Conservation (phyloP, 2,329 filamentous ascomycete species). For the Gaeumannomyces sp. region DNA sequence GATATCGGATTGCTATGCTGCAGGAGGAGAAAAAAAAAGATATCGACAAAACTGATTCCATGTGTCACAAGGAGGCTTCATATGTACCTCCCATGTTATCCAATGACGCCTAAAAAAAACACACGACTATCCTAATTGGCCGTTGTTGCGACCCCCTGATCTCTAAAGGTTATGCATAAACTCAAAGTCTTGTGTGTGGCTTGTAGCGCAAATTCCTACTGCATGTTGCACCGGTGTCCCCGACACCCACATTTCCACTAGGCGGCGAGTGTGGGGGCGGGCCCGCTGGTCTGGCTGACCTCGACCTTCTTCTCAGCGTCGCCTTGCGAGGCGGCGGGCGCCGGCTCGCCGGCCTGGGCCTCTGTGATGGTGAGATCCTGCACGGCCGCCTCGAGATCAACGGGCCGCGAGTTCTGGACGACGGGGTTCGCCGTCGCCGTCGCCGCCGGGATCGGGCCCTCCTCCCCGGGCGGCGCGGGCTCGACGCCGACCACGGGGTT, state of each 20-base stretch:
- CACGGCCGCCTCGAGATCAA: constrained; percentile 10
- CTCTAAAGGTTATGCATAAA: neutral
- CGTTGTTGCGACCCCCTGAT: too few species aligned
- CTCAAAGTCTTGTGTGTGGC: neutral
- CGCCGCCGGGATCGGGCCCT: neutral
- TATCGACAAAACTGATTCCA: neutral
- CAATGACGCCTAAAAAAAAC: neutral
- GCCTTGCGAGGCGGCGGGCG: neutral
- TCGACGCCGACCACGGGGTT: constrained; percentile 13
- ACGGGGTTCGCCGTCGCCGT: neutral
- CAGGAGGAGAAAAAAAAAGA: neutral
- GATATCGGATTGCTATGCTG: neutral
- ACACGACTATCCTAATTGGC: too few species aligned
- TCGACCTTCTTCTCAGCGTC: neutral
- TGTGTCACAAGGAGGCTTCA: neutral
- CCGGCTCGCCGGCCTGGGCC: neutral
- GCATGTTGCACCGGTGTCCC: neutral
- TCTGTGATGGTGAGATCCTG: constrained; percentile 19
- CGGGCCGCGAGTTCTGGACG: neutral
- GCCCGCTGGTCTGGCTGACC: too few species aligned
- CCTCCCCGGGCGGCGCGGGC: constrained; percentile 1
- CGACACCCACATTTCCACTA: neutral
- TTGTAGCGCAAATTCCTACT: neutral
- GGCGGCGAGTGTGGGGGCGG: constrained; percentile 3
- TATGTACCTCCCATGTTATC: neutral